Evolutionary conservation across 495 filamentous ascomycete genomes (phyloP).

Genomic region (Podospora conica): DNA sequence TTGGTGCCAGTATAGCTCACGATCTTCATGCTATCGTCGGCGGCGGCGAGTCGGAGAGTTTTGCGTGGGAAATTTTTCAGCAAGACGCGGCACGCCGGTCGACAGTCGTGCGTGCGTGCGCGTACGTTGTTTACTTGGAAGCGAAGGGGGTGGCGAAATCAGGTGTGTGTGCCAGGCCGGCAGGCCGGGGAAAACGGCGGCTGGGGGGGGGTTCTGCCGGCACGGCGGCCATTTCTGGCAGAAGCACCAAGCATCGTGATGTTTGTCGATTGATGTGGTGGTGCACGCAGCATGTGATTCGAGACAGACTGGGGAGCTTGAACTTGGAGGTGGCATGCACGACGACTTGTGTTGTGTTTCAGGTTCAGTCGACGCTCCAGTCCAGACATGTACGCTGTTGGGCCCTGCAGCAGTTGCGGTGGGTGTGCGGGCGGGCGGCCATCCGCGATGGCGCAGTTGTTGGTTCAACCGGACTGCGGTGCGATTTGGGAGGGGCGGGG

Average conservation of each 20-base stretch:
- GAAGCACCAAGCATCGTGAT: background rate
- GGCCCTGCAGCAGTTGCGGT: background rate
- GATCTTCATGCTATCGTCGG: background rate
- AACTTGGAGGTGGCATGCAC: background rate
- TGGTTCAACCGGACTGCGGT: background rate
- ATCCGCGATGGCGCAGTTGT: background rate
- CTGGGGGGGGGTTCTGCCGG: too few species aligned
- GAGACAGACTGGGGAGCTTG: too few species aligned
- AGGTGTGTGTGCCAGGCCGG: background rate
- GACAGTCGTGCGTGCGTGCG: too few species aligned
- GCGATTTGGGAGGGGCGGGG: background rate
- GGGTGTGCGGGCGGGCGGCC: background rate
- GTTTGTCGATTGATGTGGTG: too few species aligned
- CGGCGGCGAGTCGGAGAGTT: background rate
- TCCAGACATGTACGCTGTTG: background rate
- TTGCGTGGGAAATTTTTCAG: background rate
- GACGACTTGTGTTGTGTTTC: background rate
- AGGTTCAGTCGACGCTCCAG: background rate
- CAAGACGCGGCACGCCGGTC: background rate
- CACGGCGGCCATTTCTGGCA: background rate
- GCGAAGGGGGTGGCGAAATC: background rate
- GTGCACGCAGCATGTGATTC: too few species aligned
- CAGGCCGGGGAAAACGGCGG: too few species aligned
- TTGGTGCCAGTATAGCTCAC: background rate
- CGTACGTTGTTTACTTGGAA: background rate